A percentile compares a stretch with the other conserved stretches of the same genome.
Conservation (phyloP, 306 rosid species). For the Aeschynomene evenia region DNA sequence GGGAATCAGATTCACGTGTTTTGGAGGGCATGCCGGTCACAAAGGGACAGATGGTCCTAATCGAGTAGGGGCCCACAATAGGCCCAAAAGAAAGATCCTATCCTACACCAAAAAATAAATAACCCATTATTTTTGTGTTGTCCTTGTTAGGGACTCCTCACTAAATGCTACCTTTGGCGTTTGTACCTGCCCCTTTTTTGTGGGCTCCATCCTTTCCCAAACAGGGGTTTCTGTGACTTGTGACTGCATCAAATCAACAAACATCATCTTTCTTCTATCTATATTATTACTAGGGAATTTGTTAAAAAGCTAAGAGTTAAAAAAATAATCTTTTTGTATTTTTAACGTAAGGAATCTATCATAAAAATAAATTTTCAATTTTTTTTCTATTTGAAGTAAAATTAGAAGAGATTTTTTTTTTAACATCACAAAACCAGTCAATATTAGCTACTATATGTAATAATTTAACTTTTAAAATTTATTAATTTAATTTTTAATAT, state of each 20-base stretch:
- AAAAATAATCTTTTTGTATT: too few species aligned
- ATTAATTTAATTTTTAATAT: too few species aligned
- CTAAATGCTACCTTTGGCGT: conserved; percentile 55
- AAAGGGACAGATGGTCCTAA: conserved; percentile 81
- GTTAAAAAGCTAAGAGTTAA: too few species aligned
- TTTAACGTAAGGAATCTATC: too few species aligned
- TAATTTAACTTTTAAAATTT: too few species aligned
- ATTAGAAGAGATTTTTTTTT: too few species aligned
- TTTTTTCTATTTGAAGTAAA: too few species aligned
- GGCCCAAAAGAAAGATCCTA: conserved; percentile 49
- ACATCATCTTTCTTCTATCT: background rate
- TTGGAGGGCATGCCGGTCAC: conserved; percentile 68
- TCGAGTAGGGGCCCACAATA: conserved; percentile 40
- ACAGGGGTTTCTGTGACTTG: background rate
- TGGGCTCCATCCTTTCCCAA: conserved; percentile 29
- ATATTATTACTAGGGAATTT: too few species aligned
- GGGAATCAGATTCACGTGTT: conserved; percentile 83
- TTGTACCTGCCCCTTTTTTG: conserved; percentile 28
- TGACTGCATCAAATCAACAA: conserved; percentile 26
- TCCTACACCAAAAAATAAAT: conserved; percentile 34
- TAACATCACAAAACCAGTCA: too few species aligned
- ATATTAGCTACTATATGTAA: too few species aligned
- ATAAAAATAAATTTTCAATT: too few species aligned
- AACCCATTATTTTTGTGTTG: conserved; percentile 54
- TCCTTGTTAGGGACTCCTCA: conserved; percentile 45